A percentile compares a stretch with the other conserved stretches of the same genome.
These are phyloP conservation scores for Guyanaporus albipodus DNA, from an alignment of 768 basidiomycete genomes.

Conservation along the genomic window DNA sequence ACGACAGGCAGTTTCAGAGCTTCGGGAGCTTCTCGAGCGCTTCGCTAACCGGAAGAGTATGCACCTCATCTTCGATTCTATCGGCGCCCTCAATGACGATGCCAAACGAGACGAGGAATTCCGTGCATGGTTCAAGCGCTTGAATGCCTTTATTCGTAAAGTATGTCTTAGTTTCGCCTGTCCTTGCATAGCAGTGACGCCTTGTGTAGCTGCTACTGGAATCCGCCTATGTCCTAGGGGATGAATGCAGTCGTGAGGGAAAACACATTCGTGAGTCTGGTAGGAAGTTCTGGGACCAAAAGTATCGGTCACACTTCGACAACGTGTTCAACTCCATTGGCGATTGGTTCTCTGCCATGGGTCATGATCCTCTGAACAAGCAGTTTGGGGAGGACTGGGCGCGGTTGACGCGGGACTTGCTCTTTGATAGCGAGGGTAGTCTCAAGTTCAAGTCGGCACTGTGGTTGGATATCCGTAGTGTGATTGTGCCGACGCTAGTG, in stretches of 20 bases:
- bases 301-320: slow-evolving; percentile 77
- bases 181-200: not conserved
- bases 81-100: slow-evolving; percentile 70
- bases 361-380: slow-evolving; percentile 78
- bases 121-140: slow-evolving; percentile 62
- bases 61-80: slow-evolving; percentile 63
- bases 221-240: slow-evolving; percentile 82
- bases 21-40: slow-evolving; percentile 83
- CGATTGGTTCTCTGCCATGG: slow-evolving; percentile 81
- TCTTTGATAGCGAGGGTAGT: slow-evolving; percentile 73
- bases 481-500: slow-evolving; percentile 77
- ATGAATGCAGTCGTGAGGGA: slow-evolving; percentile 65
- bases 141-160: slow-evolving; percentile 64
- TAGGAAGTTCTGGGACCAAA: slow-evolving; percentile 69
- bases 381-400: slow-evolving; percentile 82
- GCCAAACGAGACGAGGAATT: slow-evolving; percentile 72
- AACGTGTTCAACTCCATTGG: slow-evolving; percentile 65
- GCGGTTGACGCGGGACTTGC: slow-evolving; percentile 74
- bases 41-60: slow-evolving; percentile 78
- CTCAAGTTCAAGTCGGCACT: slow-evolving; percentile 85
- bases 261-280: slow-evolving; percentile 64
- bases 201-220: slow-evolving; percentile 60
- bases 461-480: slow-evolving; percentile 82
- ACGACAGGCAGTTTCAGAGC: slow-evolving; percentile 52
- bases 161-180: slow-evolving; percentile 29